phyloP scores from a whole-genome alignment of 768 basidiomycete genomes.

The Cyclocybe aegerita region DNA sequence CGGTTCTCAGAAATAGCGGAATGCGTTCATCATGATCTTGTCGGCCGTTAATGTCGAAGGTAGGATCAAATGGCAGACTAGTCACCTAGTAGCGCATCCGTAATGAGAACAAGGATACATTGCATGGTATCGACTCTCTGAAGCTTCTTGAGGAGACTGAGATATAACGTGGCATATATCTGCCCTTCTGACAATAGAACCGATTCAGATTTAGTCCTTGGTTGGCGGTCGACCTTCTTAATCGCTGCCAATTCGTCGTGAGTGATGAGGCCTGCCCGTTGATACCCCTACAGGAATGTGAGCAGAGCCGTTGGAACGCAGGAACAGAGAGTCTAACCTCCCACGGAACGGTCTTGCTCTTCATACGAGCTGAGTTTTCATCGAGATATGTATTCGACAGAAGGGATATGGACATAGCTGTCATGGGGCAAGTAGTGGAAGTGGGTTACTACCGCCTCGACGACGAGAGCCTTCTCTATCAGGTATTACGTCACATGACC shows the following conservation, averaged over 20 bases:
- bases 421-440: conserved; percentile 4
- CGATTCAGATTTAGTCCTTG: conserved; percentile 71
- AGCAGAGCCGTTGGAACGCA: conserved; percentile 7
- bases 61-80: conserved; percentile 4
- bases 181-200: conserved; percentile 80
- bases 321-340: conserved; percentile 56
- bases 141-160: conserved; percentile 82
- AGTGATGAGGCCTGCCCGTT: conserved; percentile 88
- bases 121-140: conserved; percentile 87
- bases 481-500: conserved; percentile 18
- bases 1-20: conserved; percentile 64
- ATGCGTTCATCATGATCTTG: conserved; percentile 88
- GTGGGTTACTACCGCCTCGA: neutral
- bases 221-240: conserved; percentile 87
- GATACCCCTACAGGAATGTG: conserved; percentile 70
- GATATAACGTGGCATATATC: conserved; percentile 85
- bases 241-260: conserved; percentile 83
- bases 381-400: conserved; percentile 85
- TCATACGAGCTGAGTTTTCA: conserved; percentile 84
- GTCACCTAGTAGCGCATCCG: conserved; percentile 82
- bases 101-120: conserved; percentile 81
- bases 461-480: neutral
- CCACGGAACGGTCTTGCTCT: conserved; percentile 92
- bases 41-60: neutral
- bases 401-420: conserved; percentile 70